Evolutionary conservation across 441 rosid genomes (phyloP), one percentile per base, ranked within the genome.

Genomic region (Erysimum pusillum): DNA sequence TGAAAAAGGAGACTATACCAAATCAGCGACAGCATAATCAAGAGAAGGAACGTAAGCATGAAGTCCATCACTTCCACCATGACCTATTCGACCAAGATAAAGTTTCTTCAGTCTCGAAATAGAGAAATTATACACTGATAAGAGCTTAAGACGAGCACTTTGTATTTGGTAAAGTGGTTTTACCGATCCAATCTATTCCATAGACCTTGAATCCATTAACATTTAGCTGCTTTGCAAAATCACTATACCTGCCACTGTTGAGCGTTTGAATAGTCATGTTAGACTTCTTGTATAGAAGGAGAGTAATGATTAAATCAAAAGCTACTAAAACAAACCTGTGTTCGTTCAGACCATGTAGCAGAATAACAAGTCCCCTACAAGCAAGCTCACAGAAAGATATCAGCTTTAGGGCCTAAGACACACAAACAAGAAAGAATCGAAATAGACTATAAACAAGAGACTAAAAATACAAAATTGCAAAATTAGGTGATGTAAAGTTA

Each of bases 51-150:
- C 91, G 70, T 88, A 94, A 25, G 88, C 97, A 74, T 92, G 98
- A 42, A 92, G 87, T 54, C 97, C 98, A 74, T 94, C 97, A 20
- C 97, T 92, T 79, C 97, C 97, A 57, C 98, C 98, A 60, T 94
- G 97, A 44, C 98, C 98, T 94, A 67, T 57, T 25, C 2, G 2
- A 44, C 58, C 68, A 78, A 58, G 53, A 63, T 22, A 59, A 48
- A 66, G 36, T 35, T 57, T 9, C 46, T 1, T 65, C 3, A 39
- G 35, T 18, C 22, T 18, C 34, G 9, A 34, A 41, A 46, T 18
- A 58, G 62, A 46, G 39, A 39, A 41, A n/a, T 22, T 60, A 6
- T 61, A 42, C 12, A 49, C 38, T 60, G 63, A 32, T 60, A 63
- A 41, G 62, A 31, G 69, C 49, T 20, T 4, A 51, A 22, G 22